These are phyloP conservation scores for Cercophora scortea DNA, from an alignment of 495 filamentous ascomycete genomes.

Conservation along the genomic window DNA sequence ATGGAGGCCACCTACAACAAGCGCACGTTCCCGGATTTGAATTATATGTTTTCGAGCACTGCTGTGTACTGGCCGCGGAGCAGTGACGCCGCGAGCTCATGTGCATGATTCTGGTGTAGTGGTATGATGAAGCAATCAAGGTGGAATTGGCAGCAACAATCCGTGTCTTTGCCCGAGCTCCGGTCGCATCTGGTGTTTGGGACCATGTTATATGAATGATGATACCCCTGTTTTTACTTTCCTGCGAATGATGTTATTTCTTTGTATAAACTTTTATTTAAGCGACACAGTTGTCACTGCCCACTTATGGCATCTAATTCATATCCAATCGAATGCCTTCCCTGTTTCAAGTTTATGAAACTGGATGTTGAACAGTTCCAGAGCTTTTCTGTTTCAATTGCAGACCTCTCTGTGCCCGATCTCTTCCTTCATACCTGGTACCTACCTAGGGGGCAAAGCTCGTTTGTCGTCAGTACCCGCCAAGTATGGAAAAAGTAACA, in stretches of 20 bases:
- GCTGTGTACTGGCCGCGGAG: slow-evolving; percentile 25
- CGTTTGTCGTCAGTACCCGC: no score
- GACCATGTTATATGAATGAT: background rate
- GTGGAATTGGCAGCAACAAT: no score
- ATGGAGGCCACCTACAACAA: slow-evolving; percentile 23
- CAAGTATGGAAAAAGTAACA: no score
- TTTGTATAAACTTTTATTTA: no score
- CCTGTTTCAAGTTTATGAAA: background rate
- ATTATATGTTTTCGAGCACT: slow-evolving; percentile 31
- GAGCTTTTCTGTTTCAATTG: no score
- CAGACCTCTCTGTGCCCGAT: no score
- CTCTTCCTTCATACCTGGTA: no score
- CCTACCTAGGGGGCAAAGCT: no score
- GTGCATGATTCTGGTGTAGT: background rate
- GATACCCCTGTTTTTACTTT: background rate
- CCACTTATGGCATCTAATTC: no score
- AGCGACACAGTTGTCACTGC: no score
- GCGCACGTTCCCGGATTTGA: slow-evolving; percentile 30
- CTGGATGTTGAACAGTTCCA: no score
- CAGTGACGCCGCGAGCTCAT: background rate
- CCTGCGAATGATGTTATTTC: background rate
- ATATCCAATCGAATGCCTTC: background rate
- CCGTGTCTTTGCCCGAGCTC: background rate
- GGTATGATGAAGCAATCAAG: no score
- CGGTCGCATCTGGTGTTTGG: background rate